phyloP scores from a whole-genome alignment of 1,139 yeast genomes.

The Taiozyma sp. region DNA sequence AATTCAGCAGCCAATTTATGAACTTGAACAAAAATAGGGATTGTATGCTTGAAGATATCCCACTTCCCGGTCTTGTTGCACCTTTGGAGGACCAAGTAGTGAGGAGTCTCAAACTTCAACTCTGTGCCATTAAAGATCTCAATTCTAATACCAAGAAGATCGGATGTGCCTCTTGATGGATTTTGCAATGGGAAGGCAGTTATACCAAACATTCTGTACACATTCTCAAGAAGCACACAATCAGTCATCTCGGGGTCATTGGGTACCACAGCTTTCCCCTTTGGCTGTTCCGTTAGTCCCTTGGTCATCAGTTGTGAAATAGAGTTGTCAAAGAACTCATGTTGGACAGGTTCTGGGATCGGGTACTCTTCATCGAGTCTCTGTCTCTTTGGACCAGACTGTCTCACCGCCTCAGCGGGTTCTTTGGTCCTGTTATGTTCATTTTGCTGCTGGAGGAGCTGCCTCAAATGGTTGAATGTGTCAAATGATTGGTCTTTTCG shows the following conservation, averaged over 20 bases:
- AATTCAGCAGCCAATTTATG: conserved; percentile 14
- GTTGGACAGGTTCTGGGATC: conserved; percentile 26
- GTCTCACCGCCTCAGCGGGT: neutral
- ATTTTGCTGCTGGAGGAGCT: conserved; percentile 1
- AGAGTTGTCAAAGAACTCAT: conserved; percentile 30
- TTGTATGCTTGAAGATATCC: conserved; percentile 39
- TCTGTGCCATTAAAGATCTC: conserved; percentile 34
- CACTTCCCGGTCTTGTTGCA: conserved; percentile 27
- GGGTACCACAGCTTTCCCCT: conserved; percentile 3
- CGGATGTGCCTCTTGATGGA: conserved; percentile 24
- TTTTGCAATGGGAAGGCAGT: conserved; percentile 42
- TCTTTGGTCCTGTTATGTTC: neutral
- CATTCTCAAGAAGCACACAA: conserved; percentile 33
- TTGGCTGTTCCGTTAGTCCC: conserved; percentile 14
- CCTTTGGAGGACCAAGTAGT: conserved; percentile 36
- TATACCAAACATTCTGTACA: conserved; percentile 38
- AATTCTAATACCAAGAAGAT: conserved; percentile 36
- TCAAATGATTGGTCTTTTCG: conserved; percentile 12
- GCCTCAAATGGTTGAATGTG: conserved; percentile 11
- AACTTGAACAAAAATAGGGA: conserved; percentile 36
- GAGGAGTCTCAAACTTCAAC: conserved; percentile 32
- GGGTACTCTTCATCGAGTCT: conserved; percentile 14
- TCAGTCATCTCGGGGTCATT: conserved; percentile 8
- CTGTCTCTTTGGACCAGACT: conserved; percentile 2
- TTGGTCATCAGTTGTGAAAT: conserved; percentile 24